Conservation (phyloP, 495 filamentous ascomycete genomes). For the Penicillium simplicissimum region DNA sequence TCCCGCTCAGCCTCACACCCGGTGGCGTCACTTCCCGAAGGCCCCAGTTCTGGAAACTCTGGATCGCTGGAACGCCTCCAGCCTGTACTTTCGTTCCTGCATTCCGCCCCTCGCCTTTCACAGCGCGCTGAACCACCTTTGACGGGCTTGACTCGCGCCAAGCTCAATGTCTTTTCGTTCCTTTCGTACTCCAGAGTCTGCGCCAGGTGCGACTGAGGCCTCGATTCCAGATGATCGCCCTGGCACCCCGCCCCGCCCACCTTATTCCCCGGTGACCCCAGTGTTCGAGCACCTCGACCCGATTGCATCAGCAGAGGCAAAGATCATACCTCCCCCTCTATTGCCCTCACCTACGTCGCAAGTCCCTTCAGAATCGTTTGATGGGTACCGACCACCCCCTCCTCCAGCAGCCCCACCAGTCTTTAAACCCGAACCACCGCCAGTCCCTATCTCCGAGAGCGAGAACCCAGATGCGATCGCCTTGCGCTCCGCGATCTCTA, state of each 20-base stretch:
- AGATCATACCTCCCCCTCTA: slow-evolving; percentile 40
- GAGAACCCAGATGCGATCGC: slow-evolving; percentile 84
- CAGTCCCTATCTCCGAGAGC: slow-evolving; percentile 70
- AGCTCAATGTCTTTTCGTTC: neutral
- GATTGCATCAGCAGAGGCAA: slow-evolving; percentile 31
- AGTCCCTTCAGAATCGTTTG: slow-evolving; percentile 3
- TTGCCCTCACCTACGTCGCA: slow-evolving; percentile 36
- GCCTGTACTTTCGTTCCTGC: slow-evolving; percentile 1
- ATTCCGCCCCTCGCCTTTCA: slow-evolving; percentile 9
- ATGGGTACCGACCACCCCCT: slow-evolving; percentile 15
- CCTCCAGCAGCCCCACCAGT: slow-evolving; percentile 25
- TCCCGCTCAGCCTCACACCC: neutral
- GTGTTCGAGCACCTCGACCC: slow-evolving; percentile 45
- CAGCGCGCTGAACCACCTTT: slow-evolving; percentile 4
- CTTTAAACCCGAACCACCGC: slow-evolving; percentile 50
- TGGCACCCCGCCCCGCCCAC: slow-evolving; percentile 47
- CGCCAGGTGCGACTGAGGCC: slow-evolving; percentile 7
- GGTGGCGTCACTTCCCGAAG: slow-evolving; percentile 19
- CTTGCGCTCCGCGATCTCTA: slow-evolving; percentile 73
- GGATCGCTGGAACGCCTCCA: slow-evolving; percentile 10
- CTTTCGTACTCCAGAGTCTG: slow-evolving; percentile 12
- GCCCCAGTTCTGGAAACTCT: too few relatives aligned
- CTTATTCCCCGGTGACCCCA: slow-evolving; percentile 51
- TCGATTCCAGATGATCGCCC: slow-evolving; percentile 27
- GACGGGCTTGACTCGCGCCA: neutral